Conservation (phyloP, 2,329 filamentous ascomycete genomes). For the Myriosclerotinia curreyana region DNA sequence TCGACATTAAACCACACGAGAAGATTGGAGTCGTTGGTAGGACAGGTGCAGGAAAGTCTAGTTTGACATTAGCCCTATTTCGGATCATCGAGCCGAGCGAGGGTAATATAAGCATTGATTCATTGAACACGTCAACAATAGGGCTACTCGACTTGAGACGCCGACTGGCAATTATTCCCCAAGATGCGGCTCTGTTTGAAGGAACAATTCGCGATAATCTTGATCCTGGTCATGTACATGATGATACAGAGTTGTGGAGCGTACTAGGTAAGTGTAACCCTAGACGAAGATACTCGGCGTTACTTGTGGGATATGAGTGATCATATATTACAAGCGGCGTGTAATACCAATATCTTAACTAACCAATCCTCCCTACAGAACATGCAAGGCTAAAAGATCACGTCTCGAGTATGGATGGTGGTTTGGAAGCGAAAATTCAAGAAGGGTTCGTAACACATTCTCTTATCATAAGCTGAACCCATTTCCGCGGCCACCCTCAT, state of each 20-base stretch:
- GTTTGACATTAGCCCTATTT: constrained; percentile 87
- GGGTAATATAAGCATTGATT: constrained; percentile 85
- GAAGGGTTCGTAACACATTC: constrained; percentile 70
- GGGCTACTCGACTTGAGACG: constrained; percentile 85
- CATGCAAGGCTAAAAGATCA: constrained; percentile 93
- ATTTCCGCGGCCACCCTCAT: constrained; percentile 4
- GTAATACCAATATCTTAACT: constrained; percentile 38
- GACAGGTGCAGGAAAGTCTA: constrained; percentile 94
- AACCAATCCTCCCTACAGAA: constrained; percentile 53
- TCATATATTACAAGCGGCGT: constrained; percentile 33
- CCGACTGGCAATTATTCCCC: constrained; percentile 92
- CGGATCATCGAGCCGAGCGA: constrained; percentile 85
- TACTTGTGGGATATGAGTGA: constrained; percentile 33
- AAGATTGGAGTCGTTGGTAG: constrained; percentile 97
- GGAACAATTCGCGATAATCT: constrained; percentile 92
- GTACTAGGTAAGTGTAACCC: constrained; percentile 69
- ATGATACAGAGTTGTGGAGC: constrained; percentile 96
- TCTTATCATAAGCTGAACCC: constrained; percentile 22
- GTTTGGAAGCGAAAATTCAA: constrained; percentile 83
- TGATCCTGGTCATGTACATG: constrained; percentile 89
- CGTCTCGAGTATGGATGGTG: constrained; percentile 79
- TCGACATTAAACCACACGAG: constrained; percentile 92
- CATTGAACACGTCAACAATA: constrained; percentile 83
- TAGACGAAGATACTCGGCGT: constrained; percentile 23
- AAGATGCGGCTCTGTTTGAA: constrained; percentile 94